Evolutionary conservation across 164 flowering plant species (phyloP), one percentile per base, ranked within the genome.

Genomic region (Warburgia ugandensis): DNA sequence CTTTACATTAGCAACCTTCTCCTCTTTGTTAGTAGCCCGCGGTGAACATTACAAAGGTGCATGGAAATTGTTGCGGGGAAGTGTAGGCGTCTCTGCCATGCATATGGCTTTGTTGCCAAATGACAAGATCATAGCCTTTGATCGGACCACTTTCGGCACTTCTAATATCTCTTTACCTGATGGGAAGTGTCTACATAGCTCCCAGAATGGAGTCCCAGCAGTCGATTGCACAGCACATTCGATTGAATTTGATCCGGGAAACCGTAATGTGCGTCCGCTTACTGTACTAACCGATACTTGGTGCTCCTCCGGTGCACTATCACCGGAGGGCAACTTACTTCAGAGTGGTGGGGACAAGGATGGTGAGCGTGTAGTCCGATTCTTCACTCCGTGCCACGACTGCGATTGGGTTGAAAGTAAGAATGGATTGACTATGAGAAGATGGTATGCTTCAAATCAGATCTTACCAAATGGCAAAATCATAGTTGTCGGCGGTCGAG

Each of bases 361-460:
- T 3, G 84, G 84, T 0, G 67, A 65, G 0, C 35, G 63, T 1
- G 56, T 28, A 0, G 68, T 78, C n/a, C 48, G 84, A 12, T 32
- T 8, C 8, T 55, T 78, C 39, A 17, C 50, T 11, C 73, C 78
- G 0, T 75, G 80, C 30, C 9, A 0, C 0, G 45, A 12, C 3
- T 79, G 84, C 35, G 81, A 79, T 22, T 79, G 81, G 81, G 45
- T 28, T 1, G 84, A 79, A 60, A 12, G 19, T 23, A 31, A 2
- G 1, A 29, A 41, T 11, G 73, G 63, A 0, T 61, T 78, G 0
- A n/a, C 36, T 10, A 30, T 28, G 0, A 56, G 53, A 0, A 48
- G 84, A 52, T 78, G 83, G 83, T 78, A 78, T 29, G 69, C 80
- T 7, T 58, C 80, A 1, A 73, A 68, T 36, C 80, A 75, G 8